phyloP scores from a whole-genome alignment of 139 green algal species.

The Micractinium conductrix region DNA sequence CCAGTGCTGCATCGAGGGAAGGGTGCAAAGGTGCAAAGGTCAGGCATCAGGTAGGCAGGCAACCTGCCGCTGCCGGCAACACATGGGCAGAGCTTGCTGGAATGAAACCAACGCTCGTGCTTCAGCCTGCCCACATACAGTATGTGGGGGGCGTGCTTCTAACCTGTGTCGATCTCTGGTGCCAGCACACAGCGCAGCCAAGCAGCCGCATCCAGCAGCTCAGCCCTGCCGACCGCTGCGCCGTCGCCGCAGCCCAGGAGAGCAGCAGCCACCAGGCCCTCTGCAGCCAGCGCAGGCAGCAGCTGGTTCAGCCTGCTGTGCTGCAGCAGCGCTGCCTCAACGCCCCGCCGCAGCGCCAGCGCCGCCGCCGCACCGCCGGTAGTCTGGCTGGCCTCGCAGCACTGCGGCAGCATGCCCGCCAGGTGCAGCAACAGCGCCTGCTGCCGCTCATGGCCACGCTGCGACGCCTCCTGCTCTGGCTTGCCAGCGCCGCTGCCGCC shows the following conservation, averaged over 20 bases:
- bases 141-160: not conserved
- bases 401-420: conserved; percentile 19
- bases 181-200: conserved; percentile 53
- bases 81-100: no score
- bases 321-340: conserved; percentile 23
- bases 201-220: conserved; percentile 49
- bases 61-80: no score
- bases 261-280: conserved; percentile 28
- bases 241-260: not conserved
- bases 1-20: conserved; percentile 26
- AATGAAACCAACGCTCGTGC: no score
- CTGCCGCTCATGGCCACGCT: not conserved
- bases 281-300: conserved; percentile 28
- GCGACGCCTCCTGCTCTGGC: not conserved
- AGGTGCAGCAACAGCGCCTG: conserved; percentile 22
- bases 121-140: not conserved
- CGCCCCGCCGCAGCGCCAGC: conserved; percentile 14
- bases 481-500: not conserved
- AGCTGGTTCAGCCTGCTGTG: conserved; percentile 47
- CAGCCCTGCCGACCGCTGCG: not conserved
- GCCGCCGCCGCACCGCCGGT: not conserved
- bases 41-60: no score
- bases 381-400: not conserved
- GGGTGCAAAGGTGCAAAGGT: not conserved
- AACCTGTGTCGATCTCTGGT: conserved; percentile 15